phyloP scores from a whole-genome alignment of 805 yeast genomes.

The Saccharomycodes ludwigii region DNA sequence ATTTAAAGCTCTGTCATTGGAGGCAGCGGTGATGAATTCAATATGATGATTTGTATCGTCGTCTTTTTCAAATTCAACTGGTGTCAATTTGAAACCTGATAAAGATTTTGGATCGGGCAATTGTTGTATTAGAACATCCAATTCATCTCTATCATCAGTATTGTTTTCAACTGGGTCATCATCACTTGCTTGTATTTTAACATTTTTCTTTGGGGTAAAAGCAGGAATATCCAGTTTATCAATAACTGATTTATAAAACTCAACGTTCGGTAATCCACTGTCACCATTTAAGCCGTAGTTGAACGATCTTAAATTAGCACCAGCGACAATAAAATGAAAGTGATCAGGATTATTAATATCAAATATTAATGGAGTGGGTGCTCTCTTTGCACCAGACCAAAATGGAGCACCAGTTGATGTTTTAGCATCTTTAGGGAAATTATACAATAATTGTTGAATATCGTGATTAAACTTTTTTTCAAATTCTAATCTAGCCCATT shows the following conservation, averaged over 20 bases:
- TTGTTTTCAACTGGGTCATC: conserved; percentile 78
- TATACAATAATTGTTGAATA: conserved; percentile 78
- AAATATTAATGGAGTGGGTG: conserved; percentile 76
- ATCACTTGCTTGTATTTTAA: conserved; percentile 75
- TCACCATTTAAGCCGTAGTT: conserved; percentile 84
- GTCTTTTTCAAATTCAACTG: conserved; percentile 97
- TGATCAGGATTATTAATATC: conserved; percentile 69
- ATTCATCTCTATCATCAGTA: conserved; percentile 37
- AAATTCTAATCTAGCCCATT: conserved; percentile 88
- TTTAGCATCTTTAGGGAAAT: conserved; percentile 88
- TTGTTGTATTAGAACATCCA: conserved; percentile 57
- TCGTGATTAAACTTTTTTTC: conserved; percentile 78
- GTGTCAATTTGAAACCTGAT: conserved; percentile 75
- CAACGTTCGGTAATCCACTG: conserved; percentile 33
- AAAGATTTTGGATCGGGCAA: conserved; percentile 82
- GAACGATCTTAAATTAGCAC: conserved; percentile 82
- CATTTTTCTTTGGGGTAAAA: conserved; percentile 62
- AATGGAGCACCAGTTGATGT: conserved; percentile 87
- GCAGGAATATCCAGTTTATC: conserved; percentile 38
- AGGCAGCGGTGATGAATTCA: conserved; percentile 90
- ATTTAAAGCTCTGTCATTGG: conserved; percentile 90
- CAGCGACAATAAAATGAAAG: conserved; percentile 72
- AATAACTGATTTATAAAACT: conserved; percentile 42
- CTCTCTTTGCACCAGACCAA: conserved; percentile 97
- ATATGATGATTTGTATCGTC: conserved; percentile 95